Evolutionary conservation across 2,329 filamentous ascomycete genomes (phyloP).

Genomic region (Paraphaeosphaeria minitans): DNA sequence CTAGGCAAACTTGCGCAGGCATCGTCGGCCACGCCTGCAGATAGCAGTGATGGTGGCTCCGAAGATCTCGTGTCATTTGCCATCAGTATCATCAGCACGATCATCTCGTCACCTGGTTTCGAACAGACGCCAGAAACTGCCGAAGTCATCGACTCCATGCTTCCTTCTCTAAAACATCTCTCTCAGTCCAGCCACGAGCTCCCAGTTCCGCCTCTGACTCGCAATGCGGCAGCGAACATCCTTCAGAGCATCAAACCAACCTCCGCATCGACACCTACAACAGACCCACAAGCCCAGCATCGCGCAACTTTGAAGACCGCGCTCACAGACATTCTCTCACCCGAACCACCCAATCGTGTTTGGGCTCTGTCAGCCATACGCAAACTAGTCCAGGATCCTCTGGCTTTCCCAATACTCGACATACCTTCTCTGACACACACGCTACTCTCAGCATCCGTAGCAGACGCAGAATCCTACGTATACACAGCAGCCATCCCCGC

Average conservation of each 20-base stretch:
- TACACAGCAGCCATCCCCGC: slow-evolving; percentile 71
- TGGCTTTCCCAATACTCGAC: slow-evolving; percentile 64
- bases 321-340: slow-evolving; percentile 37
- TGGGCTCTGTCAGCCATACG: slow-evolving; percentile 42
- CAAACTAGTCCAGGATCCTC: slow-evolving; percentile 56
- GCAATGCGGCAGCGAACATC: slow-evolving; percentile 34
- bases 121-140: slow-evolving; percentile 34
- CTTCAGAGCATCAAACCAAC: slow-evolving; percentile 62
- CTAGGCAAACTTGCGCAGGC: slow-evolving; percentile 33
- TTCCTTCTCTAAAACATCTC: slow-evolving; percentile 31
- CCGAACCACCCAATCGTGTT: slow-evolving; percentile 44
- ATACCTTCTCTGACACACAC: slow-evolving; percentile 68
- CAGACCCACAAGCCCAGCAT: slow-evolving; percentile 56
- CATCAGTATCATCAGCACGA: slow-evolving; percentile 47
- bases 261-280: slow-evolving; percentile 58
- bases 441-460: slow-evolving; percentile 67
- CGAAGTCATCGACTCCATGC: slow-evolving; percentile 15
- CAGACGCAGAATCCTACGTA: slow-evolving; percentile 73
- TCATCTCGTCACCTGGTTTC: slow-evolving; percentile 43
- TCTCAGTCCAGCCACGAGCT: slow-evolving; percentile 16
- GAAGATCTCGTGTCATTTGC: slow-evolving; percentile 49
- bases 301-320: slow-evolving; percentile 29
- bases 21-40: slow-evolving; percentile 1
- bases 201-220: slow-evolving; percentile 25
- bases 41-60: slow-evolving; percentile 26